Evolutionary conservation across 768 basidiomycete species (phyloP).

Genomic region (Naganishia randhawae): DNA sequence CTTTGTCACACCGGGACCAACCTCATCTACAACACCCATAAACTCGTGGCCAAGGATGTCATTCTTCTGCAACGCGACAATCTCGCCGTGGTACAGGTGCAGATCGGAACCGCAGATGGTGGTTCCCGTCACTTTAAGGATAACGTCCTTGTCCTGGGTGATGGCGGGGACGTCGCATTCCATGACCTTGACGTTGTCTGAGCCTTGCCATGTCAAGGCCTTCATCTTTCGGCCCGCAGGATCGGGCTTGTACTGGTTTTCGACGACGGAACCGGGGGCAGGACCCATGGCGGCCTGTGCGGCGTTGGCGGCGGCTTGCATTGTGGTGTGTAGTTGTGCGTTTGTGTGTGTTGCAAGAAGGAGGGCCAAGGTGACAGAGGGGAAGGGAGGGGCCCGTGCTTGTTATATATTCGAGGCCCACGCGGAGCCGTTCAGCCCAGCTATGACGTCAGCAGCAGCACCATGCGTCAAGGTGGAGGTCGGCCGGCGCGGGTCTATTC

Average conservation of each 20-base stretch:
- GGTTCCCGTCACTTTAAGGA: conserved; percentile 69
- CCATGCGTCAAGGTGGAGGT: no score
- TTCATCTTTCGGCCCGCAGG: conserved; percentile 62
- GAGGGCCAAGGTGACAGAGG: no score
- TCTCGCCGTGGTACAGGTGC: conserved; percentile 60
- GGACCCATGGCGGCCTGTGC: conserved; percentile 22
- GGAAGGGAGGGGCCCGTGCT: no score
- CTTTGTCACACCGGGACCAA: conserved; percentile 64
- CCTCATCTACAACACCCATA: conserved; percentile 66
- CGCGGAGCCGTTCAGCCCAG: no score
- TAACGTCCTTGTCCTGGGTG: conserved; percentile 70
- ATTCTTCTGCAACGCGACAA: conserved; percentile 63
- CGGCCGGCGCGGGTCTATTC: no score
- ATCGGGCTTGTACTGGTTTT: conserved; percentile 38
- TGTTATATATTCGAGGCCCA: no score
- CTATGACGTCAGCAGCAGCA: no score
- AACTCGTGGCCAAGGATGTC: conserved; percentile 51
- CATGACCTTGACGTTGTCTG: conserved; percentile 53
- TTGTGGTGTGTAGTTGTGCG: conserved; percentile 11
- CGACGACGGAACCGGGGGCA: conserved; percentile 16
- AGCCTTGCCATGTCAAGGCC: conserved; percentile 67
- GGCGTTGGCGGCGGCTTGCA: conserved; percentile 31
- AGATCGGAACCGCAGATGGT: conserved; percentile 65
- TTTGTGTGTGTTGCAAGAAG: background rate
- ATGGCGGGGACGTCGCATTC: conserved; percentile 60